Conservation (phyloP, 805 yeast genomes). For the Kazachstania psychrophila region DNA sequence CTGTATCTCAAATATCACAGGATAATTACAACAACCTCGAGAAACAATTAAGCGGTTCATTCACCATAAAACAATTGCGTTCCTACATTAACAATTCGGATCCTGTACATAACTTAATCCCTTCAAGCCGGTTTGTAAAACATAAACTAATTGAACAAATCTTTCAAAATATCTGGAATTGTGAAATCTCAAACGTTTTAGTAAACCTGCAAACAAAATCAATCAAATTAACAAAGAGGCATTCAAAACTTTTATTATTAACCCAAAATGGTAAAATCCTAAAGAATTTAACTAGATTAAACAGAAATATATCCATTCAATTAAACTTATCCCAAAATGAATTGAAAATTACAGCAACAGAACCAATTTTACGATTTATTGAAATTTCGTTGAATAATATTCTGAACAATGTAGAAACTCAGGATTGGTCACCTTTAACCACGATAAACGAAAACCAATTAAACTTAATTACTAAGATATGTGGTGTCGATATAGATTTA, state of each 20-base stretch:
- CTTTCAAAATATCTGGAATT: slow-evolving; percentile 16
- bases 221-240: slow-evolving; percentile 4
- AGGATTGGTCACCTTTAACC: background rate
- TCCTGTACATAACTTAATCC: slow-evolving; percentile 2
- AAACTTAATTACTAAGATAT: slow-evolving; percentile 4
- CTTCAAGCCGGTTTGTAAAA: slow-evolving; percentile 6
- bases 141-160: slow-evolving; percentile 10
- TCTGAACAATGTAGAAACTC: slow-evolving; percentile 16
- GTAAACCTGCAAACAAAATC: slow-evolving; percentile 1
- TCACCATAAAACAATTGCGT: slow-evolving; percentile 22
- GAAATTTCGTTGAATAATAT: slow-evolving; percentile 26
- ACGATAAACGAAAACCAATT: background rate
- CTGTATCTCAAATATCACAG: slow-evolving; percentile 12
- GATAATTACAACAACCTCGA: slow-evolving; percentile 15
- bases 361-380: slow-evolving; percentile 20
- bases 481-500: slow-evolving; percentile 8
- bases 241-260: slow-evolving; percentile 15
- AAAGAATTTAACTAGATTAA: slow-evolving; percentile 24
- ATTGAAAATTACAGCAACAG: slow-evolving; percentile 9
- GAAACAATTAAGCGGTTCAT: slow-evolving; percentile 16
- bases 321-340: slow-evolving; percentile 7
- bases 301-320: slow-evolving; percentile 8
- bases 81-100: slow-evolving; percentile 13
- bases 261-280: slow-evolving; percentile 29
- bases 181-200: slow-evolving; percentile 4